Conservation (phyloP, 2,329 filamentous ascomycete species). For the Chaetothyriales sp. region DNA sequence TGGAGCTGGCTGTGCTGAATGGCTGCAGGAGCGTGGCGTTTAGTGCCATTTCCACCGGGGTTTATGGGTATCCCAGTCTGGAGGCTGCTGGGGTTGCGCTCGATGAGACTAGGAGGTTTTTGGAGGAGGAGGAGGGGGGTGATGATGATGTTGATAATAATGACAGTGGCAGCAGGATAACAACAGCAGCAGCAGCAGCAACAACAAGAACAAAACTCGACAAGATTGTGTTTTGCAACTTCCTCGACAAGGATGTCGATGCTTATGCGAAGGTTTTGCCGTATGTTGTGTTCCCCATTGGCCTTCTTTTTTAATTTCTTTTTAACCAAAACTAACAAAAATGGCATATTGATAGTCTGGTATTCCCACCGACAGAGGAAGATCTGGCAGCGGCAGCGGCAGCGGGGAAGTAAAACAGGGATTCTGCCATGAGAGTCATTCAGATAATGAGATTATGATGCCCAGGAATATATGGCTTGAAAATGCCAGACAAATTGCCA, state of each 20-base stretch:
- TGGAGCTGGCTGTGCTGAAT: slow-evolving; percentile 56
- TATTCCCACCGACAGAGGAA: not conserved
- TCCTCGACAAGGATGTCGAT: slow-evolving; percentile 58
- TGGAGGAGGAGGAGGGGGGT: slow-evolving; percentile 23
- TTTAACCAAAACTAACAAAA: not conserved
- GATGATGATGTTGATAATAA: no score
- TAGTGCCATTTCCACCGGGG: slow-evolving; percentile 67
- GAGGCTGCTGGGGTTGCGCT: slow-evolving; percentile 61
- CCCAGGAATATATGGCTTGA: no score
- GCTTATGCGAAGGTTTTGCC: slow-evolving; percentile 58
- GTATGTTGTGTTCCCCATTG: slow-evolving; percentile 42
- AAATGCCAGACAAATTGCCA: no score
- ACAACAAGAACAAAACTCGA: slow-evolving; percentile 32
- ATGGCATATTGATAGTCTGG: not conserved
- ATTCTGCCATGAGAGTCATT: not conserved
- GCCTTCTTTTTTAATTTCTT: no score
- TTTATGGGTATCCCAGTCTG: slow-evolving; percentile 71
- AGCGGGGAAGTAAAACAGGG: not conserved
- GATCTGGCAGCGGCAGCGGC: not conserved
- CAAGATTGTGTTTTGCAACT: slow-evolving; percentile 72
- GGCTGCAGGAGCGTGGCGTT: slow-evolving; percentile 63
- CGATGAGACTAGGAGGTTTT: slow-evolving; percentile 41
- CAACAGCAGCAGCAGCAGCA: slow-evolving; percentile 23
- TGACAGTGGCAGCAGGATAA: no score
- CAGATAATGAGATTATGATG: no score